These are phyloP conservation scores for Solanum aculeatissimum DNA, from an alignment of 305 asterid genomes.

Conservation along the genomic window DNA sequence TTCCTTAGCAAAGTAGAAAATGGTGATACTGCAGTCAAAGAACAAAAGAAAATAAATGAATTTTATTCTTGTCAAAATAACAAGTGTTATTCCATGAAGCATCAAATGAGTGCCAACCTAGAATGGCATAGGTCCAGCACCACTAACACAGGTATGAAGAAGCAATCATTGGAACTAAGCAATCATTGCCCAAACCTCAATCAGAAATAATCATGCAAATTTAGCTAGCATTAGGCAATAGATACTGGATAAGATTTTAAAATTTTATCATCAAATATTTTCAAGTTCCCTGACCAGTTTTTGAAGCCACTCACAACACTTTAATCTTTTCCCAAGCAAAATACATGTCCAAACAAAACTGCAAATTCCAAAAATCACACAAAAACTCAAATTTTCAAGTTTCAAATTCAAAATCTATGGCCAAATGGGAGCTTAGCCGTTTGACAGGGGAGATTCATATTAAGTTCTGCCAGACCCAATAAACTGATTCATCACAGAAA, in stretches of 20 bases:
- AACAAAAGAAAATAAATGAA: not conserved
- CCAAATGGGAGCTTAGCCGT: not conserved
- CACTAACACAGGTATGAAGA: not conserved
- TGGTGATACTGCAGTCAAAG: conserved; percentile 48
- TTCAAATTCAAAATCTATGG: too few relatives aligned
- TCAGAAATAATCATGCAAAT: not conserved
- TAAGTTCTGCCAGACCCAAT: not conserved
- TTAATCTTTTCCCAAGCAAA: too few relatives aligned
- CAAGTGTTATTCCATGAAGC: not conserved
- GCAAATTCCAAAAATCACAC: too few relatives aligned
- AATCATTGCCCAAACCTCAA: not conserved
- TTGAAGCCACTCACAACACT: too few relatives aligned
- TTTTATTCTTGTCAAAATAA: not conserved
- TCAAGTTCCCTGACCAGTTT: too few relatives aligned
- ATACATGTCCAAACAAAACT: too few relatives aligned
- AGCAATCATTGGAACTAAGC: not conserved
- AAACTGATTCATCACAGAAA: not conserved
- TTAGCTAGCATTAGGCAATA: not conserved
- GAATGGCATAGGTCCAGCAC: not conserved
- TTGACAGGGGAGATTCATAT: not conserved
- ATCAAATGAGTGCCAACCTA: not conserved
- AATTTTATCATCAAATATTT: too few relatives aligned
- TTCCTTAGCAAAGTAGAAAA: conserved; percentile 76
- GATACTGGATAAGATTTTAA: too few relatives aligned
- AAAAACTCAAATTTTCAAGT: too few relatives aligned